Base-by-base conservation (phyloP, 371 early-diverging fungal genomes). In the Apophysomyces variabilis region DNA sequence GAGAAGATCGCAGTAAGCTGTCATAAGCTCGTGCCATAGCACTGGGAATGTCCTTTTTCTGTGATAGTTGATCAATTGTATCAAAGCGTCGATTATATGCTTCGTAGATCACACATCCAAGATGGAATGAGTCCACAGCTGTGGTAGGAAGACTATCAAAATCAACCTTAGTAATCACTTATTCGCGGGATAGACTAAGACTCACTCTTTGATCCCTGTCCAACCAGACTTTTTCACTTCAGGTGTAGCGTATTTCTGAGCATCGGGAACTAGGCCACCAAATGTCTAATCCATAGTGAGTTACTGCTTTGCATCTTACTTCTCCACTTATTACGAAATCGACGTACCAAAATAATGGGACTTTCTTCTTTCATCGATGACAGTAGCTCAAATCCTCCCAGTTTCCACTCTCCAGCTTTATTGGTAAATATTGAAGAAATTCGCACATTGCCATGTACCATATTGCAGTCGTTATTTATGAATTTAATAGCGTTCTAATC, bases 341-440 rank as follows among this genome's bases (percentile, higher is more conserved):
- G 12, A 26, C 61, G 69, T 83, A 87, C 88, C 71, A 88, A 68
- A 35, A 93, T 78, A 14, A 89, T 75, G 0, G 90, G 89, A 57
- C 83, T 81, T 57, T 91, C 91, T 60, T 92, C 94, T 57, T 89
- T 86, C 66, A 90, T 72, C 5, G 89, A 88, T 37, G 90, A 85
- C 11, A 94, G 67, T 13, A 92, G 65, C 66, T 98, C 98, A 62
- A 96, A 85, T 4, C 96, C 96, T 16, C 93, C 95, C 37, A 98
- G 77, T 66, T 91, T 94, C 97, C 97, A 98, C 74, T 98, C 99
- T 44, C 96, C 96, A 4, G 94, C 92, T 62, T 85, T 84, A 37
- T 93, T 96, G 38, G 89, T 88, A 72, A 90, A 96, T 58, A 98
- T 89, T 1, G 95, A 92, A 3, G 85, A 78, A 5, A 89, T 70